Base-by-base conservation (phyloP, 352 stramenopile genomes). In the Globisporangium acanthophoron region DNA sequence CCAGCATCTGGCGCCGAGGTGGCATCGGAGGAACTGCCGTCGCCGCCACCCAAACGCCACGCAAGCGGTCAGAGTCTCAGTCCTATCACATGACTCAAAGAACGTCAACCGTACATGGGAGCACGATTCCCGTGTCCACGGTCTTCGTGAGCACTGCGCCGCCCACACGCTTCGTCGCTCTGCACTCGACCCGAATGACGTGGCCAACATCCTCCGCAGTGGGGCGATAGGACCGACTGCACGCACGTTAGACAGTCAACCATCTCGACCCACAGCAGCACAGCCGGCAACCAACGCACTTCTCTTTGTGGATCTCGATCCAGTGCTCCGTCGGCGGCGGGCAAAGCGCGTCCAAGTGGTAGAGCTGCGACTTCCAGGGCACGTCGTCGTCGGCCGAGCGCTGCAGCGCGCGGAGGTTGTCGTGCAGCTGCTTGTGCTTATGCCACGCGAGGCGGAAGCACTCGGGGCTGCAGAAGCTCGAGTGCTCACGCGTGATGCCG, bases 111-210 rank as follows among this genome's bases (percentile, higher is more conserved):
- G 61, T 85, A 94, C 85, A 94, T 52, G 85, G 85, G 43, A 95
- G 64, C 18, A 95, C 85, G 58, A 95, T 92, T 45, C 83, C 81
- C 27, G 85, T 95, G 40, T 95, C 85, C 12, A 88, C 79, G 20
- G 66, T 80, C 74, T 93, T 93, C 47, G 74, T 87, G 7, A 89
- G 59, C 46, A 85, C 73, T 9, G 65, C 59, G 27, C 64, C 70
- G n/a, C 73, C 74, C 33, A 74, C 69, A n/a, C 67, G 69, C 55
- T 81, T 86, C 31, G 73, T 79, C 20, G 79, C 81, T 52, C 76
- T 73, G 69, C 85, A 93, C 59, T 91, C 81, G 50, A 95, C 85
- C 57, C 81, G 78, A 51, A 95, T 77, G 11, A 95, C 76, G 52
- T 92, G 73, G 20, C 85, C 85, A 12, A 94, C 77, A 47, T 94